Percentiles rank a stretch among this genome's conserved stretches.
phyloP scores from a whole-genome alignment of 2,329 filamentous ascomycete genomes.

The Coleophoma crateriformis region DNA sequence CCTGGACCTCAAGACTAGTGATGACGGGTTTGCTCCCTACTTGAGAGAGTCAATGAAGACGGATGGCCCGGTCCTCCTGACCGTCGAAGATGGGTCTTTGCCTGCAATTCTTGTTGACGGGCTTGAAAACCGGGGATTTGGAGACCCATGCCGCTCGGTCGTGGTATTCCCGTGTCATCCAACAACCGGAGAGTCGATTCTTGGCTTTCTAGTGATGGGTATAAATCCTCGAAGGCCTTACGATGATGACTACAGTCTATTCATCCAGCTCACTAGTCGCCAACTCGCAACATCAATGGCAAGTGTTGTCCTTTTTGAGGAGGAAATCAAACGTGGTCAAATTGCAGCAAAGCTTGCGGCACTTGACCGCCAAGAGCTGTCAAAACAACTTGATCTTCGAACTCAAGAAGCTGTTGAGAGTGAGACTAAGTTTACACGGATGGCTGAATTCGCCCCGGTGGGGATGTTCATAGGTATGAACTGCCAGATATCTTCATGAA shows the following conservation, averaged over 20 bases:
- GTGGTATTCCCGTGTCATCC: conserved; percentile 77
- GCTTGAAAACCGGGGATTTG: conserved; percentile 65
- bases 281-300: conserved; percentile 77
- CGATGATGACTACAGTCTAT: conserved; percentile 75
- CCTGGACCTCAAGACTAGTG: conserved; percentile 65
- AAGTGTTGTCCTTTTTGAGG: conserved; percentile 76
- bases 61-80: conserved; percentile 61
- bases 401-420: conserved; percentile 59
- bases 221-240: conserved; percentile 74
- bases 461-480: conserved; percentile 66
- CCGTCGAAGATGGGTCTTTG: conserved; percentile 60
- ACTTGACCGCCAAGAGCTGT: conserved; percentile 71
- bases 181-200: conserved; percentile 63
- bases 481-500: neutral
- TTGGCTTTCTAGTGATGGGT: conserved; percentile 75
- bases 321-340: conserved; percentile 72
- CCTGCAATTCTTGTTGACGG: conserved; percentile 60
- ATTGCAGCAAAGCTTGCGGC: conserved; percentile 69
- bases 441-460: conserved; percentile 80
- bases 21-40: conserved; percentile 69
- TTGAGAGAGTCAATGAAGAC: conserved; percentile 72
- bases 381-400: conserved; percentile 64
- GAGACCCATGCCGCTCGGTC: conserved; percentile 62
- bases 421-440: conserved; percentile 75
- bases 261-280: conserved; percentile 67